Evolutionary conservation across 164 flowering plant genomes (phyloP).

Genomic region (Tetrastigma voinierianum): DNA sequence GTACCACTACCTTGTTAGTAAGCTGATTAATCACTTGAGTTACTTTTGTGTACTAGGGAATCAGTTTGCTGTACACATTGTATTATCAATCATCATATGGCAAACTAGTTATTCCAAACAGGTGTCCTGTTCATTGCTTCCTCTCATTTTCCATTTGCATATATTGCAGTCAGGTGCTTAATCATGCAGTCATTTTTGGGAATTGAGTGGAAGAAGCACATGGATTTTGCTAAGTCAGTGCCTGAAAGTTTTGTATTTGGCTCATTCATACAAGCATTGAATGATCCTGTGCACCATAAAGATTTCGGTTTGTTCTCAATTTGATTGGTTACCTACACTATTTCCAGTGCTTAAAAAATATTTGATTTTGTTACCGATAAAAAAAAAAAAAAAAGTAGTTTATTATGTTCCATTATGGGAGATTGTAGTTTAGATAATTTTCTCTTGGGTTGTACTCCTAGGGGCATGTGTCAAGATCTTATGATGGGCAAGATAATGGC

Average conservation of each 20-base stretch:
- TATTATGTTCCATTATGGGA: neutral
- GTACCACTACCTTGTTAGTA: conserved; percentile 29
- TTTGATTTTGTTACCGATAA: neutral
- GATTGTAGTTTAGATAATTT: neutral
- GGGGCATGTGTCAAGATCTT: too few species aligned
- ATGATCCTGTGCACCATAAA: conserved; percentile 87
- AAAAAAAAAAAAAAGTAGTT: too few species aligned
- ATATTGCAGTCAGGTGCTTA: conserved; percentile 78
- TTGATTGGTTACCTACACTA: neutral
- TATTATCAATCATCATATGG: neutral
- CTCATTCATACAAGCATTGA: conserved; percentile 69
- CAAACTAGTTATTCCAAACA: neutral
- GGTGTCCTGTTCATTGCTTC: neutral
- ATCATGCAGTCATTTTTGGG: conserved; percentile 89
- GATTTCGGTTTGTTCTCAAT: conserved; percentile 76
- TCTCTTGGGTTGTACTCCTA: too few species aligned
- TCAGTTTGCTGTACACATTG: neutral
- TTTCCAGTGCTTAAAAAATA: neutral
- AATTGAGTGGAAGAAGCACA: conserved; percentile 63
- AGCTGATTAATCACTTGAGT: too few species aligned
- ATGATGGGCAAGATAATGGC: too few species aligned
- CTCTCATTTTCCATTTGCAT: conserved; percentile 7
- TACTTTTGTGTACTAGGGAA: neutral
- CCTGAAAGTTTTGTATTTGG: conserved; percentile 81
- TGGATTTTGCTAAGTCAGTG: conserved; percentile 46